Evolutionary conservation across 768 basidiomycete genomes (phyloP), one percentile per base, ranked within the genome.

Genomic region (Pleurotus pulmonarius): DNA sequence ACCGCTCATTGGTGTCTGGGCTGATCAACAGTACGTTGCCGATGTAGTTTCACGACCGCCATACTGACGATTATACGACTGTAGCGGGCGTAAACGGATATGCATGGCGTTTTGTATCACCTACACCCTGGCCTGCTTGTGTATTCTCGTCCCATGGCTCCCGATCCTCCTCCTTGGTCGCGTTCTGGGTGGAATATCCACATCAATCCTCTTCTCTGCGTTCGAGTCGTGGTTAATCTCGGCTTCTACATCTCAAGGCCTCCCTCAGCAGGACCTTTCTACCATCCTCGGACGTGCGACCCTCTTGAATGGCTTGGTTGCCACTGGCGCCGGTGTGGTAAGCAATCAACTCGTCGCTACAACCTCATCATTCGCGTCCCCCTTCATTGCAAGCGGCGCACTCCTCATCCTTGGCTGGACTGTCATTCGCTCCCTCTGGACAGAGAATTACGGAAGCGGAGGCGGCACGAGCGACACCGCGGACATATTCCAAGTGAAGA

Each of bases 201-300:
- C 88, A 0, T 85, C 88, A 16, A 89, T 90, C 59, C 79, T 90
- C 34, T 89, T 83, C 70, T 87, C 86, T 11, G 83, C 80, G 5
- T 90, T 90, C 61, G 88, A 91, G 61, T 83, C 87, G 20, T 91
- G 90, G 89, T 72, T 91, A 46, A 77, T 90, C 46, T 85, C 86
- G 3, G 77, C 87, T 0, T 73, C 85, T 13, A 79, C 79, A 20
- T 68, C 76, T 11, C 62, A 79, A 7, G 72, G 76, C 1, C 72
- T 90, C 6, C 72, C 83, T 1, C 75, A 81, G 6, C 68, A 77
- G 9, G 84, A 86, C 47, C 76, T 91, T 5, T 87, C 85, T 29
- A 75, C 69, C 18, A 88, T 90, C 59, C 81, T 91, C 70, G 89
- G 89, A 11, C 81, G 85, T 22, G 88, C 88, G 6, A 86, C 87